Evolutionary conservation across 2,329 filamentous ascomycete genomes (phyloP), one percentile per base, ranked within the genome.

Genomic region (Aspergillus transmontanensis): DNA sequence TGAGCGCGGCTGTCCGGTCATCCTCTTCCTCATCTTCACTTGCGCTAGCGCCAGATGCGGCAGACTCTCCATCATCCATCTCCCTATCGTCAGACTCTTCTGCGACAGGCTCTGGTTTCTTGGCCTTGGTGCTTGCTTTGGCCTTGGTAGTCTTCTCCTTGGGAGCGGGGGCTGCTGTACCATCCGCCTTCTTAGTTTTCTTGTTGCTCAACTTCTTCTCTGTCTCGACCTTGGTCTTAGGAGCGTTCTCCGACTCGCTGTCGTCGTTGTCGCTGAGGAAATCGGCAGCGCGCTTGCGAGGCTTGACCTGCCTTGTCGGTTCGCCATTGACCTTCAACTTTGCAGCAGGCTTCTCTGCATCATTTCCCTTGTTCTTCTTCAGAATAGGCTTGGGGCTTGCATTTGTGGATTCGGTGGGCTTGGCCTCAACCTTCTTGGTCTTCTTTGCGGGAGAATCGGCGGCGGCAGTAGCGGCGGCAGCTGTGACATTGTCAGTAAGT

Each of bases 371-470:
- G 45, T 71, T 69, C 67, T 73, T 76, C 63, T 79, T 78, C 63
- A 73, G 56, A 59, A 70, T 71, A 6, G 76, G 67, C 68, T 78
- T 76, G 41, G 75, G 69, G 30, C 69, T 50, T 34, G 73, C 68
- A 43, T 76, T 69, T 48, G 72, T 58, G 46, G 67, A 43, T 57
- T 78, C 69, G 54, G 69, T 60, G 58, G 71, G 54, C 66, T 78
- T 79, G 61, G 70, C 68, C 57, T 76, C 74, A 66, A 73, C 76
- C 68, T 81, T 81, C 73, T 90, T 90, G 30, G 87, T 87, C 73
- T 90, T 91, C 62, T 83, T 83, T 12, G 85, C 84, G 46, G 85
- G 85, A 28, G 78, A 69, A 58, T 85, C 83, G 64, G 74, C 76
- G 59, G 73, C 77, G 55, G 75, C 74, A 58, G 76, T 72, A 36